Evolutionary conservation across 768 basidiomycete genomes (phyloP).

Genomic region (Chalciporus pseudorubinellus): DNA sequence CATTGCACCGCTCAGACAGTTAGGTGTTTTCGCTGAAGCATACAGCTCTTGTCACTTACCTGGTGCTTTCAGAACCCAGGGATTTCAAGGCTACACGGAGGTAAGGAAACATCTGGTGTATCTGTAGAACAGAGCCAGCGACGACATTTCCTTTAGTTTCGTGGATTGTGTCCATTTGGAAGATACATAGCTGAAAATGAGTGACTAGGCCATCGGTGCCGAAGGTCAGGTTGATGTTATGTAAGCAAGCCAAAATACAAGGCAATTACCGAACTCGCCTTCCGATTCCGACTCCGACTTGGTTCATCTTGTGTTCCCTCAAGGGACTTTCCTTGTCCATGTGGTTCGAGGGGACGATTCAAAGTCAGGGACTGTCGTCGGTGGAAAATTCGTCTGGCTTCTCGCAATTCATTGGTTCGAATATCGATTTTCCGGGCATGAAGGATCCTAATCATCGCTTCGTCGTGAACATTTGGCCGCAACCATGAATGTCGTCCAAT

Average conservation of each 20-base stretch:
- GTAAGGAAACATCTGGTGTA: too few species aligned
- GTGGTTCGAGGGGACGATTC: background rate
- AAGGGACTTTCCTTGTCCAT: conserved; percentile 8
- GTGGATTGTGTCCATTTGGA: too few species aligned
- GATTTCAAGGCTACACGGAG: too few species aligned
- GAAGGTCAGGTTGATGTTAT: conserved; percentile 1
- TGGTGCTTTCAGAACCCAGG: too few species aligned
- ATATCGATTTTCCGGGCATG: conserved; percentile 19
- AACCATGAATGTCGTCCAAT: background rate
- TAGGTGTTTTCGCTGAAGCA: too few species aligned
- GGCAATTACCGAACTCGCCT: conserved; percentile 1
- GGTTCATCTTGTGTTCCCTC: too few species aligned
- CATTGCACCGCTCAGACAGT: too few species aligned
- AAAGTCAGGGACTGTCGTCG: background rate
- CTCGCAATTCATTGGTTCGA: conserved; percentile 17
- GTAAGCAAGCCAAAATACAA: conserved; percentile 3
- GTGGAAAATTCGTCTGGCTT: background rate
- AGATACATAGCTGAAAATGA: too few species aligned
- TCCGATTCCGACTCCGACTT: too few species aligned
- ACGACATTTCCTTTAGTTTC: too few species aligned
- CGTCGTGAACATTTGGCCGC: background rate
- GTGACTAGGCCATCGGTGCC: background rate
- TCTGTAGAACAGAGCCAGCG: too few species aligned
- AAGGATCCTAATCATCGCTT: conserved; percentile 7
- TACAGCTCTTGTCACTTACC: too few species aligned